Evolutionary conservation across 73 alveolate species (phyloP).

Genomic region (Strombidium stylifer): DNA sequence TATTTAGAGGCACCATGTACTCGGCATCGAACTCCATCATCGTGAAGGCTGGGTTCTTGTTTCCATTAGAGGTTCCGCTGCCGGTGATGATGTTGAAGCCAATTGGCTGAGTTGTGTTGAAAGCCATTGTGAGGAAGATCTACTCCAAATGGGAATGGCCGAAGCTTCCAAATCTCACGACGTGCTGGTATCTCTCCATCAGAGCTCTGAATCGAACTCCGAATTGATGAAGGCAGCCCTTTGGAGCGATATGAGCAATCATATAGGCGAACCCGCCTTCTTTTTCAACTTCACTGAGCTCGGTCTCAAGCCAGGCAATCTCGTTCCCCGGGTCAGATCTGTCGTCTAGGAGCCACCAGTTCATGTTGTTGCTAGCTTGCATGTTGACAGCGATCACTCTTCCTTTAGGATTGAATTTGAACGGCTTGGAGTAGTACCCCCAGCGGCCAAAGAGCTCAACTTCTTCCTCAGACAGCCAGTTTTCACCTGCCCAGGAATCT

Average conservation of each 20-base stretch:
- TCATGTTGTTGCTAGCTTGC: slow-evolving; percentile 8
- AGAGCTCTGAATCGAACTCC: slow-evolving; percentile 18
- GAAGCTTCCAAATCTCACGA: neutral
- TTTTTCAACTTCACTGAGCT: slow-evolving; percentile 1
- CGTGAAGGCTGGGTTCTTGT: slow-evolving; percentile 43
- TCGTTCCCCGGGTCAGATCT: slow-evolving; percentile 14
- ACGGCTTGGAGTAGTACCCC: slow-evolving; percentile 2
- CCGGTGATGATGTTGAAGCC: slow-evolving; percentile 19
- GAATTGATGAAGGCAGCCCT: neutral
- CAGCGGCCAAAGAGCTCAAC: neutral
- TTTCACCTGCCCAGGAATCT: slow-evolving; percentile 7
- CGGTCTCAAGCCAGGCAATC: slow-evolving; percentile 34
- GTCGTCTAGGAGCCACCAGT: neutral
- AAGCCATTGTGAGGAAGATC: neutral
- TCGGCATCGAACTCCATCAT: slow-evolving; percentile 45
- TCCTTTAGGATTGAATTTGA: neutral
- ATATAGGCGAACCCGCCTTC: neutral
- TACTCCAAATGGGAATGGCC: slow-evolving; percentile 28
- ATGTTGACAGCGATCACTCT: slow-evolving; percentile 29
- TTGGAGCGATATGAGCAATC: slow-evolving; percentile 12
- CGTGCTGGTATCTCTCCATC: slow-evolving; percentile 30
- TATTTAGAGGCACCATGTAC: slow-evolving; percentile 33
- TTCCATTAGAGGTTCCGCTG: slow-evolving; percentile 17
- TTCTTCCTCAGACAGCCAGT: slow-evolving; percentile 15
- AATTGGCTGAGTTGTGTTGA: slow-evolving; percentile 9